Conservation (phyloP, 164 flowering plant species). For the Paratinospora sagittata region DNA sequence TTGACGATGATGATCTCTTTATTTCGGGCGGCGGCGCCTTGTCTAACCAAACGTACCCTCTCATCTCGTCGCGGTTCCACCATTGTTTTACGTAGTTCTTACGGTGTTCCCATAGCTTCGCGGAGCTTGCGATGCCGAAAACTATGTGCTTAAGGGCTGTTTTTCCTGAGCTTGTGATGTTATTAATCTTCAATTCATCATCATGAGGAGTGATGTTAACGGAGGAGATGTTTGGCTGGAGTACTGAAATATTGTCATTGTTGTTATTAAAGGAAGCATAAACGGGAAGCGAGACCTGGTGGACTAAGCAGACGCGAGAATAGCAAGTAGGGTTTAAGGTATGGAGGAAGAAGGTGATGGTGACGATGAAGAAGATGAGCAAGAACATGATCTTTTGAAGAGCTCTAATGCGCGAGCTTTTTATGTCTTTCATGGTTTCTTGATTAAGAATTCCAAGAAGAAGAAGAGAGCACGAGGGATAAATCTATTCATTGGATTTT, state of each 20-base stretch:
- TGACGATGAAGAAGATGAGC: neutral
- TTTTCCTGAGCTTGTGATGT: neutral
- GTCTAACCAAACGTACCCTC: slow-evolving; percentile 6
- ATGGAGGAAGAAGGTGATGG: neutral
- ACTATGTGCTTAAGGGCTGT: neutral
- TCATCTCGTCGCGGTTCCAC: slow-evolving; percentile 2
- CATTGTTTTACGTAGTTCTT: slow-evolving; percentile 6
- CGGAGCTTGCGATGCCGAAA: slow-evolving; percentile 5
- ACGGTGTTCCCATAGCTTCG: neutral
- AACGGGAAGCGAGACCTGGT: too few species aligned
- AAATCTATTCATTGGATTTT: too few species aligned
- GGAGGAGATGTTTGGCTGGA: neutral
- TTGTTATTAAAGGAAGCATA: too few species aligned
- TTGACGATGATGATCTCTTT: too few species aligned
- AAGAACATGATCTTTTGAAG: too few species aligned
- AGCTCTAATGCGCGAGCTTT: too few species aligned
- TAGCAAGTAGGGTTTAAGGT: neutral
- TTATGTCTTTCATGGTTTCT: too few species aligned
- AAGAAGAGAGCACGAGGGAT: too few species aligned
- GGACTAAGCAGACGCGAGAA: neutral
- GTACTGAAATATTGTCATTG: neutral
- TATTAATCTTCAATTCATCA: too few species aligned
- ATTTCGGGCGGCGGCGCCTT: too few species aligned
- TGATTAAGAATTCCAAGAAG: too few species aligned
- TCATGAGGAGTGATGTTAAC: too few species aligned